These are phyloP conservation scores for Serendipita sp. DNA, from an alignment of 768 basidiomycete species.

Conservation along the genomic window DNA sequence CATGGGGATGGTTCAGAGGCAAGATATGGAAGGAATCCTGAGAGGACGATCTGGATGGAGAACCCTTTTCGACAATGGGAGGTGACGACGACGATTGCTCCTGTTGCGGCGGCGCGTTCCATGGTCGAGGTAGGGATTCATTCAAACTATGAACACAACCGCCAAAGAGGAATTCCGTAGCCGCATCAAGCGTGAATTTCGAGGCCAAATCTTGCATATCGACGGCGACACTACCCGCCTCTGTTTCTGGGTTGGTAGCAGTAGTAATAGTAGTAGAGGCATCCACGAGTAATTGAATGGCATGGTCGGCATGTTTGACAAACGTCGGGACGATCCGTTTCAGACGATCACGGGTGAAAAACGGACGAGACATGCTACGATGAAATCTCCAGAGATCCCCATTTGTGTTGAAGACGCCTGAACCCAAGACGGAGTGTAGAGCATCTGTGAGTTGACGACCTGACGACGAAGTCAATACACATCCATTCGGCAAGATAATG, in stretches of 20 bases:
- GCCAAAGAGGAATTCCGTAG: conserved; percentile 51
- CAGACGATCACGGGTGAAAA: conserved; percentile 47
- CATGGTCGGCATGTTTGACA: conserved; percentile 32
- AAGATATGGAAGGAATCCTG: conserved; percentile 33
- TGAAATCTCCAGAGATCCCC: conserved; percentile 38
- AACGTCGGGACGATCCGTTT: conserved; percentile 44
- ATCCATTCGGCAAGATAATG: no score
- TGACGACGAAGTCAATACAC: conserved; percentile 10
- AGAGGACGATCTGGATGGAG: conserved; percentile 34
- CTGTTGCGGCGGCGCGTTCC: background rate
- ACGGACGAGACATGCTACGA: conserved; percentile 50
- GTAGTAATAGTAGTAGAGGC: no score
- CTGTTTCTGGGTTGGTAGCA: conserved; percentile 21
- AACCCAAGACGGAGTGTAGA: conserved; percentile 37
- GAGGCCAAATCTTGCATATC: conserved; percentile 42
- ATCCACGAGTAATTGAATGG: conserved; percentile 27
- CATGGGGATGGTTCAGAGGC: conserved; percentile 27
- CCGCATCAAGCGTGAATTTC: conserved; percentile 50
- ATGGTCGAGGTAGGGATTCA: conserved; percentile 25
- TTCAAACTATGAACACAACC: conserved; percentile 37
- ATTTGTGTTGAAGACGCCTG: conserved; percentile 41
- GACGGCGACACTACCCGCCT: conserved; percentile 24
- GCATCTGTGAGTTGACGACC: conserved; percentile 21
- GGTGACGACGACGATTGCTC: conserved; percentile 26
- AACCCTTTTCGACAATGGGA: conserved; percentile 25